phyloP scores from a whole-genome alignment of 345 rosid species.

The Acer saccharum region DNA sequence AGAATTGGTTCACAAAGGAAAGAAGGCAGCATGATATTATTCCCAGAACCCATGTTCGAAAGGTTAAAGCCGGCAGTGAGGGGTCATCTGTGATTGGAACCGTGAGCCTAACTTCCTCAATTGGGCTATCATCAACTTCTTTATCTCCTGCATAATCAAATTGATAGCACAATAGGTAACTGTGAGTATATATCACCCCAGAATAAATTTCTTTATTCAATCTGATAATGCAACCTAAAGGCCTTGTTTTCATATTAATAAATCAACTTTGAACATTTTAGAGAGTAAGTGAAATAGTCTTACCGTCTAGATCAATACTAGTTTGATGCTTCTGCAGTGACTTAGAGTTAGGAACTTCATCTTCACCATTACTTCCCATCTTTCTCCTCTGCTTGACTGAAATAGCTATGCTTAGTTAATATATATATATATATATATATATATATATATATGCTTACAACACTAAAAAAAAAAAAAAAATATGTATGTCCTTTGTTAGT shows the following conservation, averaged over 20 bases:
- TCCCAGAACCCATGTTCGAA: slow-evolving; percentile 55
- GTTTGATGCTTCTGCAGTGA: not conserved
- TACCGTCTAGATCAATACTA: not conserved
- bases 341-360: not conserved
- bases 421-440: not conserved
- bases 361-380: slow-evolving; percentile 10
- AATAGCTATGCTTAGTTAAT: not conserved
- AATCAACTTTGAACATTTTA: not conserved
- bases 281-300: not conserved
- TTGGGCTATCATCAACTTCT: slow-evolving; percentile 33
- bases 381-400: slow-evolving; percentile 4
- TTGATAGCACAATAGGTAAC: not conserved
- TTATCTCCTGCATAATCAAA: not conserved
- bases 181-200: not conserved
- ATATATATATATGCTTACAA: not conserved
- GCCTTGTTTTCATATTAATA: not conserved
- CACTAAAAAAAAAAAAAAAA: not conserved
- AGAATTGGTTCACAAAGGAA: slow-evolving; percentile 44
- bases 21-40: slow-evolving; percentile 26
- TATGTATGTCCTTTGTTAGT: not conserved
- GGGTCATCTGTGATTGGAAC: slow-evolving; percentile 48
- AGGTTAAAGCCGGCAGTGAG: slow-evolving; percentile 30
- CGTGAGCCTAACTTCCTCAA: slow-evolving; percentile 40
- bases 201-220: not conserved
- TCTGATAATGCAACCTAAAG: not conserved